phyloP scores from a whole-genome alignment of 2,329 filamentous ascomycete genomes.

The Microcyclospora pomicola region DNA sequence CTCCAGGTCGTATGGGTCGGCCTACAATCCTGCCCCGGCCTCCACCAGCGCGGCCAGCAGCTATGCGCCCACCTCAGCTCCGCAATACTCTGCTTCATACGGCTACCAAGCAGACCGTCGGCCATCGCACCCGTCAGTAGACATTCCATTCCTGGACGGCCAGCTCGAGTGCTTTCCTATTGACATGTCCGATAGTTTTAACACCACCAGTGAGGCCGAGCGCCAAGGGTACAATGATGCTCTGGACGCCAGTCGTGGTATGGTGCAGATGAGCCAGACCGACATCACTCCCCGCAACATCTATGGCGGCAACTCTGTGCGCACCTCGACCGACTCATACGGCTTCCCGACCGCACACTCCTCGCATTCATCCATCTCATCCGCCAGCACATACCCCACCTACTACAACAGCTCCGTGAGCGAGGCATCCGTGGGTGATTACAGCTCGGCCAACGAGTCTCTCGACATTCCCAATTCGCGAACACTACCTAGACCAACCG shows the following conservation, averaged over 20 bases:
- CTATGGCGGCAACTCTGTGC: conserved; percentile 54
- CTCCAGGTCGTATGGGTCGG: conserved; percentile 57
- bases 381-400: conserved; percentile 60
- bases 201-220: conserved; percentile 41
- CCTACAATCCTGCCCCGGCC: conserved; percentile 54
- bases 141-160: conserved; percentile 20
- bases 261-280: conserved; percentile 81
- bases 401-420: conserved; percentile 75
- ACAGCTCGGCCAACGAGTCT: conserved; percentile 77
- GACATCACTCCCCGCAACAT: conserved; percentile 79
- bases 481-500: conserved; percentile 68
- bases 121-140: conserved; percentile 73
- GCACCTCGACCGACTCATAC: conserved; percentile 73
- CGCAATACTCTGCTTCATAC: conserved; percentile 56
- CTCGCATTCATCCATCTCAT: conserved; percentile 79
- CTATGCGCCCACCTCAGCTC: conserved; percentile 53
- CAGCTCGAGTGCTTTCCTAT: conserved; percentile 48
- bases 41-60: conserved; percentile 51
- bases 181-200: conserved; percentile 48
- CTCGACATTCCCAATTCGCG: conserved; percentile 68
- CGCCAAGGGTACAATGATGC: conserved; percentile 70
- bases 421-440: conserved; percentile 77
- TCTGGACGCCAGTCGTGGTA: conserved; percentile 82
- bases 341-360: conserved; percentile 79
- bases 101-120: conserved; percentile 50